Evolutionary conservation across 139 green algal species (phyloP).

Genomic region (Chlorella sorokiniana): DNA sequence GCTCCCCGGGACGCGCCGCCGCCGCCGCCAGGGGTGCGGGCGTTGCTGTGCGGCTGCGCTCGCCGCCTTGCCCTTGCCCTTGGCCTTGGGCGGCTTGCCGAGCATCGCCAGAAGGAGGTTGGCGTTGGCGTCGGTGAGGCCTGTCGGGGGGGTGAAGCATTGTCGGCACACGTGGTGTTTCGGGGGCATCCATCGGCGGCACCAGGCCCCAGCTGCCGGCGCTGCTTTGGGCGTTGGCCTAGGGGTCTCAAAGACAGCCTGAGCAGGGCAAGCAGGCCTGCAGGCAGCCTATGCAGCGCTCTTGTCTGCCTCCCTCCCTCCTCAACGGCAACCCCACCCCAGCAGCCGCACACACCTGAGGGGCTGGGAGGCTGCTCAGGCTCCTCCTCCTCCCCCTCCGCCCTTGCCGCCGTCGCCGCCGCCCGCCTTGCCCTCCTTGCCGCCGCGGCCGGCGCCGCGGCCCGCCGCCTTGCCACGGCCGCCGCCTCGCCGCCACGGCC

Average conservation of each 20-base stretch:
- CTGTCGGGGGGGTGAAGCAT: background rate
- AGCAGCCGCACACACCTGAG: background rate
- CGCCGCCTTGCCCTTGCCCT: background rate
- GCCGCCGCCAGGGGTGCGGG: background rate
- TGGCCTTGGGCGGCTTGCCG: slow-evolving; percentile 7
- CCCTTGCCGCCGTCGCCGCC: background rate
- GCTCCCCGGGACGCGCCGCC: background rate
- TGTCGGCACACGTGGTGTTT: no score
- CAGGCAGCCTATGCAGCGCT: background rate
- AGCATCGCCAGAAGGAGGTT: slow-evolving; percentile 11
- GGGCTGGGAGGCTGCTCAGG: background rate
- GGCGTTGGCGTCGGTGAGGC: background rate
- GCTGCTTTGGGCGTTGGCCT: no score
- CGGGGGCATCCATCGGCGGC: no score
- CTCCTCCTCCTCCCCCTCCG: background rate
- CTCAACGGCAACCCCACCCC: no score
- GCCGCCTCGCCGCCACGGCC: no score
- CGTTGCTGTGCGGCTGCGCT: background rate
- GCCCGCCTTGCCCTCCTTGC: background rate
- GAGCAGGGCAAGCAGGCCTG: background rate
- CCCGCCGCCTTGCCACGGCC: background rate
- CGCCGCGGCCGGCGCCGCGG: background rate
- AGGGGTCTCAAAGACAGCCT: background rate
- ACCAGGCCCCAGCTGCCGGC: no score
- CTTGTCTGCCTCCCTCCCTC: no score